Conservation (phyloP, 176 grass and related monocot genomes). For the Rhynchospora pubera region DNA sequence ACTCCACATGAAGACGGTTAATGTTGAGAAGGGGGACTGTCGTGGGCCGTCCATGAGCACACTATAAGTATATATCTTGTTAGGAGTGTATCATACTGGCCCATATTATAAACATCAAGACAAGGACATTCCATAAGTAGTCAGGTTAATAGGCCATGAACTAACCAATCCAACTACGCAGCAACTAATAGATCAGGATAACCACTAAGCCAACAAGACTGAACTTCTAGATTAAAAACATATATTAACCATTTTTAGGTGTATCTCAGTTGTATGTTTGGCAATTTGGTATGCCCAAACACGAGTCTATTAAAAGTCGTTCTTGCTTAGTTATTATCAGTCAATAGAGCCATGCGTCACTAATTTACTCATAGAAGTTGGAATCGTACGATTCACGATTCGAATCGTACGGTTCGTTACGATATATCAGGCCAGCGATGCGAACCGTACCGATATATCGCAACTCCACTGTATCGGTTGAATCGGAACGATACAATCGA, state of each 20-base stretch:
- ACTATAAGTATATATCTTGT: slow-evolving; percentile 34
- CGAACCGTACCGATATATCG: too few species aligned
- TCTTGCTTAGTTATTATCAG: not conserved
- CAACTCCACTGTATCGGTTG: too few species aligned
- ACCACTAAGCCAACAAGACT: not conserved
- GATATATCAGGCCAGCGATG: too few species aligned
- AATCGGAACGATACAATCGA: too few species aligned
- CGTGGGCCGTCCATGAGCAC: slow-evolving; percentile 91
- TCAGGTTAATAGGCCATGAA: not conserved
- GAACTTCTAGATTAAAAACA: not conserved
- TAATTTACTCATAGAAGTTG: too few species aligned
- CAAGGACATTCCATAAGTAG: not conserved
- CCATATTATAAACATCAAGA: not conserved
- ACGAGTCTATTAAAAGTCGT: not conserved
- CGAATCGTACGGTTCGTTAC: too few species aligned
- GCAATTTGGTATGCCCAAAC: not conserved
- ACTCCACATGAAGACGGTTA: slow-evolving; percentile 38
- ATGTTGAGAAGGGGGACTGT: slow-evolving; percentile 62
- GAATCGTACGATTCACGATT: too few species aligned
- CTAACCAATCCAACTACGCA: not conserved
- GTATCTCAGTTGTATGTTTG: not conserved
- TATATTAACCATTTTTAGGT: not conserved
- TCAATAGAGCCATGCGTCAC: not conserved
- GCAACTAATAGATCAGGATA: not conserved
- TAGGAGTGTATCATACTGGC: not conserved